Percentiles rank a stretch among this genome's conserved stretches.
Conservation (phyloP, 192 early-diverging fungal species). For the Diversispora epigaea region DNA sequence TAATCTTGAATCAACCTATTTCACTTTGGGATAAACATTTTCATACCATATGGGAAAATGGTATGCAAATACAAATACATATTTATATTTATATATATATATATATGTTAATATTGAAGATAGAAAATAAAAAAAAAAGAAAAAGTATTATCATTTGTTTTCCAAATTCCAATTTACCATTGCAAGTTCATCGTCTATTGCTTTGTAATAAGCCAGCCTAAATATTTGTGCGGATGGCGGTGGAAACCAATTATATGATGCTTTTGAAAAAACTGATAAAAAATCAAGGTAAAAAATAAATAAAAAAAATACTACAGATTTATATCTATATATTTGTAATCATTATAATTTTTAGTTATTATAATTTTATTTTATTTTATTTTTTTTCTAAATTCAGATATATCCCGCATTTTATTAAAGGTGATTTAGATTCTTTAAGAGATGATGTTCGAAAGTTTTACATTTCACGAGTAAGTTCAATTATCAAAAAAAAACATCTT, state of each 20-base stretch:
- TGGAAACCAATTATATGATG: constrained; percentile 79
- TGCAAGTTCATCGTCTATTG: neutral
- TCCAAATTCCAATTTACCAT: no score
- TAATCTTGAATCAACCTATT: constrained; percentile 23
- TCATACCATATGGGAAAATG: constrained; percentile 10
- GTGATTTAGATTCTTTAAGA: constrained; percentile 84
- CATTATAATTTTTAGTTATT: neutral
- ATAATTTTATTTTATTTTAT: constrained; percentile 3
- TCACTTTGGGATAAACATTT: neutral
- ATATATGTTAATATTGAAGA: neutral
- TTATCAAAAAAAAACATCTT: no score
- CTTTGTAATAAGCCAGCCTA: neutral
- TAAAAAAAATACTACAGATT: no score
- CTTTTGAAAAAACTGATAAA: constrained; percentile 49
- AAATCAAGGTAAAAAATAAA: constrained; percentile 38
- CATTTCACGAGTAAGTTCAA: constrained; percentile 46
- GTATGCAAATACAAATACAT: neutral
- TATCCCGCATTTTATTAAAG: constrained; percentile 76
- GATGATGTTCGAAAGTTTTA: constrained; percentile 66
- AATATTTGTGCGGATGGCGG: constrained; percentile 86
- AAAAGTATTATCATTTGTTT: neutral
- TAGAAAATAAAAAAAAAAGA: no score
- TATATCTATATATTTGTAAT: neutral
- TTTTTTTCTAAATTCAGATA: constrained; percentile 44
- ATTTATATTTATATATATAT: neutral